Evolutionary conservation across 2,329 filamentous ascomycete species (phyloP).

Genomic region (Phoma sp.): DNA sequence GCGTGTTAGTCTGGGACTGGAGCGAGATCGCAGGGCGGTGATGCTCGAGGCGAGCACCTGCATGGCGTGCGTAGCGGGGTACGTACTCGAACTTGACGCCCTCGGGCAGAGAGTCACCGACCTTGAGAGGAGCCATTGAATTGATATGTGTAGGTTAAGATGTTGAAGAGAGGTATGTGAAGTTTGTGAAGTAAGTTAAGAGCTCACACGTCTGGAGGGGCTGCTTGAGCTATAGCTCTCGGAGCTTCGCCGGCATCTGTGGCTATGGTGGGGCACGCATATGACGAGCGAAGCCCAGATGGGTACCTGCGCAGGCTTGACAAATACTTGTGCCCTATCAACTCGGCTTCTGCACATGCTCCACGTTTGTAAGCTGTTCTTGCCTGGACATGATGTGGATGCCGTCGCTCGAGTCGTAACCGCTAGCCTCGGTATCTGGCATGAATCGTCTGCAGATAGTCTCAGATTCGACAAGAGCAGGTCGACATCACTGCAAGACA

Average conservation of each 20-base stretch:
- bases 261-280: constrained; percentile 11
- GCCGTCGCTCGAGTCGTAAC: neutral
- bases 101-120: constrained; percentile 82
- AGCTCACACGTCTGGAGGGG: constrained; percentile 18
- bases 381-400: constrained; percentile 6
- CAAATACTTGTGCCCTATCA: constrained; percentile 20
- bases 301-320: constrained; percentile 15
- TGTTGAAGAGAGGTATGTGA: neutral
- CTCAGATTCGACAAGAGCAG: neutral
- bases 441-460: neutral
- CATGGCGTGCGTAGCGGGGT: neutral
- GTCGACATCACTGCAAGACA: too few species aligned
- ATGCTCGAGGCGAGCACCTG: constrained; percentile 8
- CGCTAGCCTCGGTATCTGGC: neutral
- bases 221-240: constrained; percentile 17
- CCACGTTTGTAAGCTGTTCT: constrained; percentile 8
- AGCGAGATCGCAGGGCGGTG: neutral
- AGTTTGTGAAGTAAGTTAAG: constrained; percentile 3
- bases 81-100: constrained; percentile 77
- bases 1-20: neutral
- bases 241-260: constrained; percentile 8
- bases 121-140: constrained; percentile 72
- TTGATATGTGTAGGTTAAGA: constrained; percentile 7
- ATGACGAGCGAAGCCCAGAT: constrained; percentile 14
- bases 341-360: neutral